Evolutionary conservation across 2,329 filamentous ascomycete species (phyloP).

Genomic region (Periconia macrospinosa): DNA sequence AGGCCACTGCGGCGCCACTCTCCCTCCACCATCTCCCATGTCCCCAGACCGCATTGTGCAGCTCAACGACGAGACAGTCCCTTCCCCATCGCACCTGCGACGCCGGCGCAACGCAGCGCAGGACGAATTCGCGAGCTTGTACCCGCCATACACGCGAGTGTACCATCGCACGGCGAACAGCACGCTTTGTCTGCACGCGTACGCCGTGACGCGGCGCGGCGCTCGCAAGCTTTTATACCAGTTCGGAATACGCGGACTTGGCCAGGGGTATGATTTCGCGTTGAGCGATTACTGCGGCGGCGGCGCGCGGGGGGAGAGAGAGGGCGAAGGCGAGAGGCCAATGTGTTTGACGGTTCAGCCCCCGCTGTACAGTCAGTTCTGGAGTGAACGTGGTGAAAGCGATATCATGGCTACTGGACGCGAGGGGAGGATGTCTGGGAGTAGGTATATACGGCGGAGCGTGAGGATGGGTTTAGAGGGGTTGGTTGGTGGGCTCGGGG

Average conservation of each 20-base stretch:
- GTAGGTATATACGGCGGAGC: conserved; percentile 25
- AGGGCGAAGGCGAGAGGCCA: conserved; percentile 3
- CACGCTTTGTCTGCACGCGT: conserved; percentile 27
- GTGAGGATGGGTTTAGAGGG: conserved; percentile 25
- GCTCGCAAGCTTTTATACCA: conserved; percentile 32
- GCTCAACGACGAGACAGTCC: conserved; percentile 22
- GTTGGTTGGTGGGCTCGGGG: conserved; percentile 13
- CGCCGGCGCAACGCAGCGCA: conserved; percentile 18
- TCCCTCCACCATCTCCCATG: conserved; percentile 16
- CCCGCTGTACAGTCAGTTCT: conserved; percentile 25
- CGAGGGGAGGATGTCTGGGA: conserved; percentile 15
- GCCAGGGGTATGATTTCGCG: conserved; percentile 26
- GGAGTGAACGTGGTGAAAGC: conserved; percentile 14
- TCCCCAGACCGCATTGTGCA: conserved; percentile 21
- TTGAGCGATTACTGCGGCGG: conserved; percentile 25
- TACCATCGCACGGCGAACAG: conserved; percentile 19
- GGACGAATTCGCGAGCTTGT: conserved; percentile 17
- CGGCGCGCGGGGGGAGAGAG: conserved; percentile 18
- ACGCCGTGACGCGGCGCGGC: conserved; percentile 28
- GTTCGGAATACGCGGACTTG: conserved; percentile 28
- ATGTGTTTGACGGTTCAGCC: conserved; percentile 31
- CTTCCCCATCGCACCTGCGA: conserved; percentile 21
- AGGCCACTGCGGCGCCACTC: conserved; percentile 40
- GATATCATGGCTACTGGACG: conserved; percentile 27
- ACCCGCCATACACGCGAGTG: conserved; percentile 23